Evolutionary conservation across 129 eudicot species (phyloP).

Genomic region (Lactuca saligna): DNA sequence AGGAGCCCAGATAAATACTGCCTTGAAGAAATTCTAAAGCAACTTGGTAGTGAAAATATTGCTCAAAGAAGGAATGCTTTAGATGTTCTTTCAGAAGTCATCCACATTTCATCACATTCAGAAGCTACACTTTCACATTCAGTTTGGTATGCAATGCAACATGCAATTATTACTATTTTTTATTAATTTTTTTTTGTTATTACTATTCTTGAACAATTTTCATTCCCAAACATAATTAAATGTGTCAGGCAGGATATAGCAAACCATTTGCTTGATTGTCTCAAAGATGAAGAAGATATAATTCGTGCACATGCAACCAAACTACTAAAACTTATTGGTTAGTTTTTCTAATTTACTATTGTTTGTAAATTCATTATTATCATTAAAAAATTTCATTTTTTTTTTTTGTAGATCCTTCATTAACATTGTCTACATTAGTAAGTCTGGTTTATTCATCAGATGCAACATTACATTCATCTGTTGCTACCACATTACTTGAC

Average conservation of each 20-base stretch:
- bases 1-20: constrained; percentile 62
- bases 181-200: background rate
- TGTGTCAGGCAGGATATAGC: constrained; percentile 75
- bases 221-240: constrained; percentile 15
- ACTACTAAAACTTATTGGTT: constrained; percentile 67
- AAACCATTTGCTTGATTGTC: constrained; percentile 55
- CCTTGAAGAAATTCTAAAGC: constrained; percentile 64
- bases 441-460: constrained; percentile 46
- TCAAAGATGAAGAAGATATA: constrained; percentile 60
- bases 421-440: constrained; percentile 64
- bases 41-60: constrained; percentile 47
- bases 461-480: constrained; percentile 38
- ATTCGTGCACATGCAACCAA: constrained; percentile 52
- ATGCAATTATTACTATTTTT: background rate
- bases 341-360: constrained; percentile 18
- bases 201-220: background rate
- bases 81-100: constrained; percentile 64
- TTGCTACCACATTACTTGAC: constrained; percentile 47
- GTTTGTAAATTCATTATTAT: background rate
- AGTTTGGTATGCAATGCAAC: constrained; percentile 46
- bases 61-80: constrained; percentile 70
- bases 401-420: constrained; percentile 60
- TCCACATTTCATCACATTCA: constrained; percentile 45
- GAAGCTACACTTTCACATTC: constrained; percentile 39
- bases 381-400: background rate